A percentile compares a stretch with the other conserved stretches of the same genome.
phyloP scores from a whole-genome alignment of 106 monocot species.

The Dendrobium officinale region DNA sequence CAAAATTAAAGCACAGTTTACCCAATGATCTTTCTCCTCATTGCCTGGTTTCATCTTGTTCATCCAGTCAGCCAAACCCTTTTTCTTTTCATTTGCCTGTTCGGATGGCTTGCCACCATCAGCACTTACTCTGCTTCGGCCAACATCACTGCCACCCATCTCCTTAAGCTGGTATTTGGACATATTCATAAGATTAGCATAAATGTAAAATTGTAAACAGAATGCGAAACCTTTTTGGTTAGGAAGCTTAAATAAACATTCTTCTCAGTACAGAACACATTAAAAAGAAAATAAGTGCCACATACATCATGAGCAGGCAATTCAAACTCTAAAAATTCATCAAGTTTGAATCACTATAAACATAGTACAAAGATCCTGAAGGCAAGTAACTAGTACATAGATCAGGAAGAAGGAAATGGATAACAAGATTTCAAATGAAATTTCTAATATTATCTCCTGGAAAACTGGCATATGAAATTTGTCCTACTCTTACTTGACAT shows the following conservation, averaged over 20 bases:
- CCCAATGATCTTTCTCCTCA: constrained; percentile 96
- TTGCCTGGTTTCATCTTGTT: constrained; percentile 71
- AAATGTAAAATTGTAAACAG: neutral
- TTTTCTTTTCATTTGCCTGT: constrained; percentile 65
- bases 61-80: constrained; percentile 63
- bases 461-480: neutral
- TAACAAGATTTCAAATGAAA: neutral
- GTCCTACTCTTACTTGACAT: neutral
- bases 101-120: constrained; percentile 54
- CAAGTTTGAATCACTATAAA: neutral
- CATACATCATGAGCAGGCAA: neutral
- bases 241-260: neutral
- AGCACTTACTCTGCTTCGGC: constrained; percentile 29
- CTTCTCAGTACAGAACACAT: neutral
- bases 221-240: neutral
- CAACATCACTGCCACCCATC: constrained; percentile 63
- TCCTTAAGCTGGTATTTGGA: constrained; percentile 43
- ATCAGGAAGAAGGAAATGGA: neutral
- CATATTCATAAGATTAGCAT: neutral
- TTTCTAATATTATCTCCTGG: neutral
- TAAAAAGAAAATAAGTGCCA: neutral
- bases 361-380: neutral
- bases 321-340: neutral
- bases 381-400: neutral
- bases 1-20: constrained; percentile 13